Evolutionary conservation across 2,329 filamentous ascomycete genomes (phyloP), one percentile per base, ranked within the genome.

Genomic region (Cordyceps fumosorosea): DNA sequence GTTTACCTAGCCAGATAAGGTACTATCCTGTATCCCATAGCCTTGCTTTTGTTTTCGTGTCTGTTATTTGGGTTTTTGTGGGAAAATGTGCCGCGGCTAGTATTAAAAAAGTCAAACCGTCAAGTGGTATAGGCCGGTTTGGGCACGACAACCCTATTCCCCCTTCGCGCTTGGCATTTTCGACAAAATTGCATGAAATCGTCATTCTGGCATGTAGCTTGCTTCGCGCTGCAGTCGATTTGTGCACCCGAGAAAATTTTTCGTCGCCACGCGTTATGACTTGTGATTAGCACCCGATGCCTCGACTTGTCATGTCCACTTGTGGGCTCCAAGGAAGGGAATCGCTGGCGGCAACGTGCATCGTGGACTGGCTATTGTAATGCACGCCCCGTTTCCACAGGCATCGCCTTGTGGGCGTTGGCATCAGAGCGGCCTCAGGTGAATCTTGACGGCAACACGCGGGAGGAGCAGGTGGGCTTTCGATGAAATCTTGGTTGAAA

Each of bases 311-410:
- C 34, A 5, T 42, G 48, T 10, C 57, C 57, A 53, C 57, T 44
- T 24, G 37, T 53, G 37, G 57, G 24, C 57, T 32, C 34, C 5
- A 7, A 45, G 37, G 37, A 53, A 42, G 34, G 57, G 48, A 26
- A 34, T 45, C 18, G 26, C 45, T 44, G 37, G 45, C 24, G 51
- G 26, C 45, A 60, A 60, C 58, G 58, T 60, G 58, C 58, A 60
- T 55, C 58, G 42, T 55, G 51, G 58, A 60, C 50, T 60, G 58
- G 58, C 51, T n/a, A 16, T 29, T 60, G 26, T 22, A 55, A 40
- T 37, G 47, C 58, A 60, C 58, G 20, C 58, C 58, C 51, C 42
- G 18, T 60, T 54, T 20, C 56, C 58, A 60, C 58, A 55, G 24
- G 5, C 34, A 54, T 47, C 42, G 40, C 29, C 18, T 37, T 45